phyloP scores from a whole-genome alignment of 2,329 filamentous ascomycete species.

The Alternaria sp. region DNA sequence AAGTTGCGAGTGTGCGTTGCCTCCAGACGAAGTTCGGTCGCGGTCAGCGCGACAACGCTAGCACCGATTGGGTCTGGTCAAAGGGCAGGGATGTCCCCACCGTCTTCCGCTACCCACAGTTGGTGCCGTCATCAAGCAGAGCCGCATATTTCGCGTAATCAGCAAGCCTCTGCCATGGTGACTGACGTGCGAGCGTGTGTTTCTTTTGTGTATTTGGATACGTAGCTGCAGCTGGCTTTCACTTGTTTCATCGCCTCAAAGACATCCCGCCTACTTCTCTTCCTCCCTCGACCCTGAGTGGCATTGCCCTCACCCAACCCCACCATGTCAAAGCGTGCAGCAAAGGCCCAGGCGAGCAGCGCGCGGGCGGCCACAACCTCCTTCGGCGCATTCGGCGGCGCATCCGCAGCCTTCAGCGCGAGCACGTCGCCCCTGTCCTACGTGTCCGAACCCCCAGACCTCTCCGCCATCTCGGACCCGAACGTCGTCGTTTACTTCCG shows the following conservation, averaged over 20 bases:
- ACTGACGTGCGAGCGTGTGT: not conserved
- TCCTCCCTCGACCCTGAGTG: not conserved
- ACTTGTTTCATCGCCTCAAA: not conserved
- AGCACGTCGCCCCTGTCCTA: conserved; percentile 77
- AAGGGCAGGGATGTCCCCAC: conserved; percentile 16
- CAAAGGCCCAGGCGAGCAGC: conserved; percentile 69
- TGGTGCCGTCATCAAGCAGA: conserved; percentile 29
- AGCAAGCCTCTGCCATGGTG: not conserved
- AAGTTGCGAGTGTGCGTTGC: conserved; percentile 10
- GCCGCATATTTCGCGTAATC: conserved; percentile 18
- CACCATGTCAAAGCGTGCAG: conserved; percentile 65
- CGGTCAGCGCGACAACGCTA: conserved; percentile 7
- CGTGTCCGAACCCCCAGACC: conserved; percentile 82
- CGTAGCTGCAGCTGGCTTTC: not conserved
- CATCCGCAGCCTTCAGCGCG: conserved; percentile 51
- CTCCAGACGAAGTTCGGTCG: conserved; percentile 10
- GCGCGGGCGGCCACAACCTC: conserved; percentile 61
- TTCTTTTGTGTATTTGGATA: conserved; percentile 2
- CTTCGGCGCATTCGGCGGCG: conserved; percentile 52
- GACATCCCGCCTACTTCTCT: not conserved
- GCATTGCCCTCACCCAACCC: not conserved
- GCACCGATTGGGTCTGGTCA: not conserved
- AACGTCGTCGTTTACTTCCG: conserved; percentile 90
- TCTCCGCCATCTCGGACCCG: conserved; percentile 76
- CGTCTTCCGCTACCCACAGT: conserved; percentile 14